A percentile compares a stretch with the other conserved stretches of the same genome.
These are phyloP conservation scores for Hygrocybe punicea DNA, from an alignment of 768 basidiomycete species.

Conservation along the genomic window DNA sequence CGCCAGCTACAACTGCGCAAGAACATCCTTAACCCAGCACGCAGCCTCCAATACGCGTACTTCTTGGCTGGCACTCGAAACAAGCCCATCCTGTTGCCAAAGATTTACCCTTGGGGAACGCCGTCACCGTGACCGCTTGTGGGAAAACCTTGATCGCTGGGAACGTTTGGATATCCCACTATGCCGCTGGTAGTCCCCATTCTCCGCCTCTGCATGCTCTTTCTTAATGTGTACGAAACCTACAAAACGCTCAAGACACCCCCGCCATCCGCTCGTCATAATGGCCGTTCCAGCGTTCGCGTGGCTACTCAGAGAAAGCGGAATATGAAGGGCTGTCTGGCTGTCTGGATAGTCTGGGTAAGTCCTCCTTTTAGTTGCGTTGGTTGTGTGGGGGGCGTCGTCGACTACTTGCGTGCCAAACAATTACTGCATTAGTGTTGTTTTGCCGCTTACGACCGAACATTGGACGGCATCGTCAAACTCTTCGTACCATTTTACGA, in stretches of 20 bases:
- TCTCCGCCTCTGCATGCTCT: constrained; percentile 67
- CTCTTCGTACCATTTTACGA: constrained; percentile 81
- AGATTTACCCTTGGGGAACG: background rate
- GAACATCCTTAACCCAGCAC: background rate
- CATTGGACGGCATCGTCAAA: constrained; percentile 59
- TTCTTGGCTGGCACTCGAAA: background rate
- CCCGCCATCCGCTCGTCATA: constrained; percentile 49
- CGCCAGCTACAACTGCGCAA: background rate
- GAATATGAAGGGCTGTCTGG: constrained; percentile 79
- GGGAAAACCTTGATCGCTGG: too few relatives aligned
- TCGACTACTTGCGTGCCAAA: background rate
- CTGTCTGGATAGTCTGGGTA: constrained; percentile 87
- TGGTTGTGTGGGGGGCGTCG: background rate
- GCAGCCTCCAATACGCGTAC: background rate
- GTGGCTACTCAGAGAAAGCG: constrained; percentile 75
- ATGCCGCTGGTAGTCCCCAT: constrained; percentile 70
- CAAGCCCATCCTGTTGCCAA: background rate
- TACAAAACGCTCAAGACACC: constrained; percentile 79
- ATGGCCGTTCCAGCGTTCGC: constrained; percentile 60
- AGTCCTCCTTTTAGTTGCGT: constrained; percentile 17
- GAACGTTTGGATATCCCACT: constrained; percentile 8
- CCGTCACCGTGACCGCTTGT: background rate
- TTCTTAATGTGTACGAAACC: constrained; percentile 78
- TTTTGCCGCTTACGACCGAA: constrained; percentile 63
- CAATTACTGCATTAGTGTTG: constrained; percentile 49